These are phyloP conservation scores for Babesia bovis DNA, from an alignment of 169 alveolate species.

Conservation along the genomic window DNA sequence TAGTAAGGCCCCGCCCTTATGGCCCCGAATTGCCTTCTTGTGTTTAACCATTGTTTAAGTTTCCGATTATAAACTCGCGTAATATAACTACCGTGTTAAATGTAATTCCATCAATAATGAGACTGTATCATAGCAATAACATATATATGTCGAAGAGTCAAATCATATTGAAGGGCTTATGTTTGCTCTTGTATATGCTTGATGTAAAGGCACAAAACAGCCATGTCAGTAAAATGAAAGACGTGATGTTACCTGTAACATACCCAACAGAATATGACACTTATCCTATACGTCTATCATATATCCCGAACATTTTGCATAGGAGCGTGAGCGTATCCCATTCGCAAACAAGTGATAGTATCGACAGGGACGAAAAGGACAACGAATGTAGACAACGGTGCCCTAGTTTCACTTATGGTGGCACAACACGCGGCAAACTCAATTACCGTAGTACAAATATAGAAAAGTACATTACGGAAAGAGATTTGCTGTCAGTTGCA, in stretches of 20 bases:
- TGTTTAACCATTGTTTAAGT: no score
- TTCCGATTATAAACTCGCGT: no score
- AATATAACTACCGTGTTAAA: no score
- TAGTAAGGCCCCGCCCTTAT: no score
- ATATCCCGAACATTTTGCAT: conserved; percentile 7
- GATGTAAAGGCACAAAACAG: no score
- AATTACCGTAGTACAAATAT: background rate
- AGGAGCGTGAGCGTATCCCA: conserved; percentile 6
- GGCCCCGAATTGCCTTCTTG: no score
- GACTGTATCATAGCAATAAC: no score
- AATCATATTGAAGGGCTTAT: no score
- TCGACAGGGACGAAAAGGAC: background rate
- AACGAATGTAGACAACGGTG: background rate
- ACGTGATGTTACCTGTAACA: conserved; percentile 1
- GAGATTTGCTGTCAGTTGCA: background rate
- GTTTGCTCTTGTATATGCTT: no score
- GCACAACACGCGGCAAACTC: background rate
- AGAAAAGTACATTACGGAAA: conserved; percentile 3
- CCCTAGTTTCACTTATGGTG: background rate
- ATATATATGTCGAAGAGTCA: no score
- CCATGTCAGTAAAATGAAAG: no score
- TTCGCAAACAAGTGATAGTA: background rate
- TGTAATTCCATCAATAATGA: no score
- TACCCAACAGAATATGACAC: conserved; percentile 3
- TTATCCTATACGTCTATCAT: conserved; percentile 8